Base-by-base conservation (phyloP, 2,329 filamentous ascomycete genomes). In the Parafenestella ontariensis region DNA sequence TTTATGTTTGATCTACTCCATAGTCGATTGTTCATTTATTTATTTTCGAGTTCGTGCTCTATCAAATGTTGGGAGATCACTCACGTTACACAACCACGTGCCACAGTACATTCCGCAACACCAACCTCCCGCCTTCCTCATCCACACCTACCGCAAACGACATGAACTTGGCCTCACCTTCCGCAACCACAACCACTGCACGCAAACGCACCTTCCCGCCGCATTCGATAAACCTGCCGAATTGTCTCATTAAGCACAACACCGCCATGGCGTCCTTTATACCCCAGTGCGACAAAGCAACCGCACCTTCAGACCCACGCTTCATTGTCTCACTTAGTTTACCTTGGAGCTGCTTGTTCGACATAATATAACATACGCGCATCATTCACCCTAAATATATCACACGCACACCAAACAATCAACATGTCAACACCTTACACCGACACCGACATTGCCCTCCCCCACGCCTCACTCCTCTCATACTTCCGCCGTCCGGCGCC, bases 401-500 rank as follows among this genome's bases (percentile, higher is more conserved):
- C 29, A 44, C 43, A 40, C 31, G 1, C 15, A 23, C 18, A 17
- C 20, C n/a, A 40, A 13, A 33, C 3, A 28, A 29, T 42, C 9
- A 34, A 8, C 21, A 60, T 53, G 56, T 54, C 49, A 20, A 39
- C 28, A 3, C 33, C 40, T 17, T 33, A 48, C 39, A 39, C 45
- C 20, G 36, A 60, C 28, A 47, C 23, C 31, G 44, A 56, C 18
- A 45, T 55, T 15, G 46, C 54, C 8, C 50, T 65, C 5, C 54
- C 55, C 18, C 59, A 56, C 41, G 43, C 50, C 13, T 57, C 58
- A 1, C 51, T 68, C 18, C 56, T 61, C 21, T 43, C 57, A 10
- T 61, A 61, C 49, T 59, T 69, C 23, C 48, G 51, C 11, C 46
- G 17, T 17, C 21, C 51, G 17, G 7, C 23, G 47, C 9, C 33